Evolutionary conservation across 2,329 filamentous ascomycete species (phyloP), one percentile per base, ranked within the genome.

Genomic region (Pseudogymnoascus sp.): DNA sequence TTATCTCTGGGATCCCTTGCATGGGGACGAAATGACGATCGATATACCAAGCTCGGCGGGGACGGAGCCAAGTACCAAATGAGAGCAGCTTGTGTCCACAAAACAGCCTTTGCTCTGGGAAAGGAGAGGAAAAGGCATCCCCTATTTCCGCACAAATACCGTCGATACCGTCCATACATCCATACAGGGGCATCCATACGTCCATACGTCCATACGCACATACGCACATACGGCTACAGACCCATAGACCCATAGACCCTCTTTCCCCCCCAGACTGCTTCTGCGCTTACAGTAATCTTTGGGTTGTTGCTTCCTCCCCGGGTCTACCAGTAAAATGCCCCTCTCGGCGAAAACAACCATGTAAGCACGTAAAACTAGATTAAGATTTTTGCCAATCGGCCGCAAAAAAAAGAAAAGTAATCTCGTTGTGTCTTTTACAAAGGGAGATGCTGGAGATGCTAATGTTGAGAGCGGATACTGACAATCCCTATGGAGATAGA

Each of bases 331-430:
- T 52, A 52, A 52, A 30, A 52, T 52, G 45, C 45, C 45, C 23
- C 45, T 52, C 45, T 52, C 45, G 45, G 45, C 45, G 45, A 52
- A 52, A 52, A 52, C 45, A 52, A 52, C 45, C 45, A 52, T 52
- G 45, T 52, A 52, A 30, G 45, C n/a, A n/a, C n/a, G n/a, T n/a
- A n/a, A n/a, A n/a, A n/a, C 45, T 52, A 52, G 45, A 52, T 52
- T 52, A 52, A 26, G 45, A 18, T 26, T 5, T 52, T 30, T 52
- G 45, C 26, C 26, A 52, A 52, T 30, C 45, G 23, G 18, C 45
- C n/a, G 18, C 45, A 52, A 18, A 28, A 26, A 18, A 48, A 13
- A 7, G 18, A 28, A 30, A 30, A 30, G 45, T 30, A 52, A 52
- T 52, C 45, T 52, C 45, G 45, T 52, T 52, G 45, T 52, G 23